Evolutionary conservation across 2,329 filamentous ascomycete species (phyloP).

Genomic region (Aspergillus carbonarius): DNA sequence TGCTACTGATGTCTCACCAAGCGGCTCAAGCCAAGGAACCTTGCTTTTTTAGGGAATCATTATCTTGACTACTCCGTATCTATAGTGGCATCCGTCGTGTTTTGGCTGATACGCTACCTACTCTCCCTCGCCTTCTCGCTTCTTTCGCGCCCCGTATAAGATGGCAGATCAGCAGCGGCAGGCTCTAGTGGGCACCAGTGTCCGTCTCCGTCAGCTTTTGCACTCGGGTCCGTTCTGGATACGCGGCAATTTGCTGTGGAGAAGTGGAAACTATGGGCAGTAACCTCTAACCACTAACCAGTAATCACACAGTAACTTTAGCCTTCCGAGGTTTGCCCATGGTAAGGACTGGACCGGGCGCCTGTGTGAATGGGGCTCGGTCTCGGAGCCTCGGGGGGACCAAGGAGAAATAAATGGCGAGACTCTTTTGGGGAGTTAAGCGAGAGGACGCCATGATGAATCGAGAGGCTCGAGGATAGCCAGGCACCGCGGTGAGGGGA

Average conservation of each 20-base stretch:
- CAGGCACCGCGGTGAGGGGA: neutral
- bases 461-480: neutral
- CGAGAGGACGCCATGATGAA: neutral
- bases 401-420: neutral
- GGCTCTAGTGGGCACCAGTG: neutral
- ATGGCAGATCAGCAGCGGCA: neutral
- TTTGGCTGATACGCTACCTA: neutral
- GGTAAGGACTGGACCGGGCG: conserved; percentile 2
- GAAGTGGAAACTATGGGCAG: conserved; percentile 1
- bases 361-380: neutral
- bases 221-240: neutral
- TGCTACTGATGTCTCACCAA: neutral
- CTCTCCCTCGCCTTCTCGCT: neutral
- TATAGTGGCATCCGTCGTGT: no score
- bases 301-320: neutral
- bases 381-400: neutral
- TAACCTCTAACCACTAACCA: neutral
- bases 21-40: neutral
- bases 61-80: no score
- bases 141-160: neutral
- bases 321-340: neutral
- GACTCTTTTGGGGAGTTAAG: neutral
- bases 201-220: neutral
- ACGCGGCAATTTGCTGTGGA: neutral
- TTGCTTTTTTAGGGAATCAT: neutral